phyloP scores from a whole-genome alignment of 2,329 filamentous ascomycete genomes.

The Xenosphaeropsis pyriputrescens region DNA sequence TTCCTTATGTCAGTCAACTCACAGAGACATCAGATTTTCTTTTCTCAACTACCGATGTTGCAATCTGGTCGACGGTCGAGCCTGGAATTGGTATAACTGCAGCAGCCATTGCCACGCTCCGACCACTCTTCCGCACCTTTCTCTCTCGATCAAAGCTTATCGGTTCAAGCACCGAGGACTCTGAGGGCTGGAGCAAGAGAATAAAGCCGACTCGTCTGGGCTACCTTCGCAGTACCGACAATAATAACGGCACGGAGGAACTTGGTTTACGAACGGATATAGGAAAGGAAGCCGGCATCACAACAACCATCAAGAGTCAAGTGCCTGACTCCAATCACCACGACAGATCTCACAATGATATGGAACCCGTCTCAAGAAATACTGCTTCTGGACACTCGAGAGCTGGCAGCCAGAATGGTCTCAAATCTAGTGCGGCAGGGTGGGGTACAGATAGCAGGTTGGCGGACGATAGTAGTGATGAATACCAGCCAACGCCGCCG shows the following conservation, averaged over 20 bases:
- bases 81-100: conserved; percentile 24
- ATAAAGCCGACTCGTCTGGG: conserved; percentile 1
- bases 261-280: conserved; percentile 8
- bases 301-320: conserved; percentile 7
- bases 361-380: neutral
- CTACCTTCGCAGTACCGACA: conserved; percentile 5
- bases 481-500: conserved; percentile 1
- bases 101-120: conserved; percentile 23
- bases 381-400: neutral
- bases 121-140: conserved; percentile 18
- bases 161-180: conserved; percentile 4
- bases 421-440: conserved; percentile 3
- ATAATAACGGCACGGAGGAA: conserved; percentile 3
- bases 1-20: conserved; percentile 25
- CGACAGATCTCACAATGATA: neutral
- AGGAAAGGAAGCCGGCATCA: conserved; percentile 5
- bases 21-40: conserved; percentile 21
- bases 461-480: conserved; percentile 4
- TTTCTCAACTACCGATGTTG: conserved; percentile 25
- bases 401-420: neutral
- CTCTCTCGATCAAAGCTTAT: conserved; percentile 6
- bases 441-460: conserved; percentile 4
- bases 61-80: conserved; percentile 29
- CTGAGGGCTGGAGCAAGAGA: conserved; percentile 2
- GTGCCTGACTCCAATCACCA: neutral